Base-by-base conservation (phyloP, 495 filamentous ascomycete species). In the Chaetomium cochliodes region DNA sequence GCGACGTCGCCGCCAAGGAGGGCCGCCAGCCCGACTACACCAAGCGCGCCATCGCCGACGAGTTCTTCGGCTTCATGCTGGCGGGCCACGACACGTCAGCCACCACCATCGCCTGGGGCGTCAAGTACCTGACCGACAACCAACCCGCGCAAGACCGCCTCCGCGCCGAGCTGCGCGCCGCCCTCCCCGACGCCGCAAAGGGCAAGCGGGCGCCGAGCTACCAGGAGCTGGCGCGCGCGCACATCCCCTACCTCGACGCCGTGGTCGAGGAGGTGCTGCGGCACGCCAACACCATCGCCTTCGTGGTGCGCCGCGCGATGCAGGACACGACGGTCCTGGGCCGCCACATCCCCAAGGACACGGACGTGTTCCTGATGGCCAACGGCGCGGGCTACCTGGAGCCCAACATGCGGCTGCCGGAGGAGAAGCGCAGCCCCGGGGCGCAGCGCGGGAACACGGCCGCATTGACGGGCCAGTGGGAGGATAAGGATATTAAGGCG, bases 401-500 rank as follows among this genome's bases (percentile, higher is more conserved):
- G 60, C 70, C 72, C 11, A 64, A 58, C 44, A 54, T 76, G 23
- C 30, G 16, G 12, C 55, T 74, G 2, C 16, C 50, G 22, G 72
- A 70, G 15, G 23, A 58, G 25, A 18, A 42, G 58, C 69, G 71
- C 65, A 79, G 63, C 33, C 65, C 54, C 33, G 71, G 66, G 65
- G 76, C 72, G 64, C 69, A 42, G 37, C 16, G 18, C 20, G 18
- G 20, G 2, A 28, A 58, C 23, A 46, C 20, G 9, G 72, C 62
- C 47, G 59, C n/a, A 13, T 65, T 66, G 46, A 60, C 59, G 15
- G 63, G 67, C 2, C 50, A 23, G 12, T 83, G 69, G 44, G 79
- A 85, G 52, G 84, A 83, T 61, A 67, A 69, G n/a, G 61, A 70
- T 22, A 77, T 84, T 0, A 71, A 76, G 6, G 58, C 61, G 5